Conservation (phyloP, 805 yeast species). For the Barnettozyma sucrosica region DNA sequence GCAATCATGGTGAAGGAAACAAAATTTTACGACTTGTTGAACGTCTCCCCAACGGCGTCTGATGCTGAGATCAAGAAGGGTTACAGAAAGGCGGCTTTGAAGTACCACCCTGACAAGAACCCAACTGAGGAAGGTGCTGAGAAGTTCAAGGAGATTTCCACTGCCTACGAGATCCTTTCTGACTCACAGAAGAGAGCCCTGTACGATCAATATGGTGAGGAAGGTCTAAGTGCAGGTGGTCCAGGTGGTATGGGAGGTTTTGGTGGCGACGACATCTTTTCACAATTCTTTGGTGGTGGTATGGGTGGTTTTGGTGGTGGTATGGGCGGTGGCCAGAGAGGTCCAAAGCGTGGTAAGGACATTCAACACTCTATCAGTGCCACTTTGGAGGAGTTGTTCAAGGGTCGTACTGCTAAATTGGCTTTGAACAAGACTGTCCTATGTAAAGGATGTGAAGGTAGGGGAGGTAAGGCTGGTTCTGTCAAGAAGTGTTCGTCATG, state of each 20-base stretch:
- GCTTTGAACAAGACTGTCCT: slow-evolving; percentile 88
- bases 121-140: slow-evolving; percentile 90
- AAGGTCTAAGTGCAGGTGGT: slow-evolving; percentile 81
- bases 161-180: slow-evolving; percentile 83
- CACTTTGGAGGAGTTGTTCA: slow-evolving; percentile 86
- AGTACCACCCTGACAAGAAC: slow-evolving; percentile 79
- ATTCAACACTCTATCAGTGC: slow-evolving; percentile 84
- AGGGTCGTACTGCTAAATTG: slow-evolving; percentile 90
- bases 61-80: slow-evolving; percentile 76
- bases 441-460: slow-evolving; percentile 87
- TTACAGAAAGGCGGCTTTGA: slow-evolving; percentile 74
- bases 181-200: slow-evolving; percentile 84
- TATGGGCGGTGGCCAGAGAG: slow-evolving; percentile 62
- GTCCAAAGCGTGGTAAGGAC: slow-evolving; percentile 87
- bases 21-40: slow-evolving; percentile 66
- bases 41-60: slow-evolving; percentile 63
- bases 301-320: slow-evolving; percentile 36
- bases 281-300: slow-evolving; percentile 80
- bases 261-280: slow-evolving; percentile 69
- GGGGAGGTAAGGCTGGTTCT: slow-evolving; percentile 91
- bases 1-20: slow-evolving; percentile 68
- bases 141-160: slow-evolving; percentile 84
- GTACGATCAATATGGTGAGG: slow-evolving; percentile 89
- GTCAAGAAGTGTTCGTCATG: slow-evolving; percentile 84
- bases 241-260: slow-evolving; percentile 63